A percentile compares a stretch with the other conserved stretches of the same genome.
These are phyloP conservation scores for Ogataea polymorpha DNA, from an alignment of 805 yeast genomes.

Conservation along the genomic window DNA sequence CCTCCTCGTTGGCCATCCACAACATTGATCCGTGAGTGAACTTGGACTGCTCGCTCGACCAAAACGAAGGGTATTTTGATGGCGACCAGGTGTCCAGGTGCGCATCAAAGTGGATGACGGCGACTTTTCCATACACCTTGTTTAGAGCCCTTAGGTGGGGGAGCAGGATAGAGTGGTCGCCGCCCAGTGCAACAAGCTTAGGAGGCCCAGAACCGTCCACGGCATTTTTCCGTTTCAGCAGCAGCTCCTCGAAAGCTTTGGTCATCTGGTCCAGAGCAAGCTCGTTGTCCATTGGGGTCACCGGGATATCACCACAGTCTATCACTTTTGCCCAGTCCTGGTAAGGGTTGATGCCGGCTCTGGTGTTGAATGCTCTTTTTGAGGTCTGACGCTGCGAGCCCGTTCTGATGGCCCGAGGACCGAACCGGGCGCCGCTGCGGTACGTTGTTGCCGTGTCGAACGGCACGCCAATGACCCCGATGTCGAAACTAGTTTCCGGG, in stretches of 20 bases:
- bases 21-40: constrained; percentile 85
- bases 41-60: constrained; percentile 39
- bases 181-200: constrained; percentile 70
- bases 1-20: constrained; percentile 77
- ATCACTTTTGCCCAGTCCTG: constrained; percentile 45
- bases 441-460: constrained; percentile 12
- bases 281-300: constrained; percentile 56
- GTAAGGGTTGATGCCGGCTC: constrained; percentile 52
- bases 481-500: constrained; percentile 50
- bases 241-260: constrained; percentile 52
- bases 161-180: constrained; percentile 75
- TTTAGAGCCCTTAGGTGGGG: constrained; percentile 69
- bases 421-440: constrained; percentile 29
- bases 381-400: constrained; percentile 71
- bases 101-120: constrained; percentile 81
- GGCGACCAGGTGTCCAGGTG: constrained; percentile 85
- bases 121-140: constrained; percentile 60
- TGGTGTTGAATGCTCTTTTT: constrained; percentile 63
- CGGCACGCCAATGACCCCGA: constrained; percentile 45
- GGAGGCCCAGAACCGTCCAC: constrained; percentile 43
- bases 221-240: constrained; percentile 33
- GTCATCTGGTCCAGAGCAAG: constrained; percentile 54
- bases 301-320: constrained; percentile 59
- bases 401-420: constrained; percentile 67
- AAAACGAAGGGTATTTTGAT: constrained; percentile 52